Conservation (phyloP, 2,329 filamentous ascomycete species). For the Arachnomyces sp. region DNA sequence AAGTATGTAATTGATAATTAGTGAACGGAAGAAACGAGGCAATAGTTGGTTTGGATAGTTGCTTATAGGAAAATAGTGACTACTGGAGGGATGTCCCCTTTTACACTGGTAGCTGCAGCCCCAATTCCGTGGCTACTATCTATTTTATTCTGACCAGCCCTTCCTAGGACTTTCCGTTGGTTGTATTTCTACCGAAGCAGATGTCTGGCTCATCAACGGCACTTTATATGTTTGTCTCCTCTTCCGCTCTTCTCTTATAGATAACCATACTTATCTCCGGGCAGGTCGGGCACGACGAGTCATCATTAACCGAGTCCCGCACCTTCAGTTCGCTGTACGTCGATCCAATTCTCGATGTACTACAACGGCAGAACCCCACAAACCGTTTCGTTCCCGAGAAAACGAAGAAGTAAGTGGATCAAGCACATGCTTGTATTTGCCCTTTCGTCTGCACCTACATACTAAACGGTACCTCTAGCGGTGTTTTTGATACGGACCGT, state of each 20-base stretch:
- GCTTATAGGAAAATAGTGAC: slow-evolving; percentile 46
- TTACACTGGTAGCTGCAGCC: slow-evolving; percentile 36
- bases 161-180: slow-evolving; percentile 46
- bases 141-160: slow-evolving; percentile 15
- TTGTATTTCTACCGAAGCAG: slow-evolving; percentile 51
- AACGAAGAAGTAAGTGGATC: slow-evolving; percentile 43
- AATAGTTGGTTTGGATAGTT: not conserved
- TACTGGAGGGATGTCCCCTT: slow-evolving; percentile 46
- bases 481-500: slow-evolving; percentile 51
- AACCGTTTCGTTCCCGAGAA: slow-evolving; percentile 40
- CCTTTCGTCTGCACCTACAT: slow-evolving; percentile 1
- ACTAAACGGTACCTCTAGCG: slow-evolving; percentile 25
- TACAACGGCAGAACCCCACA: slow-evolving; percentile 50
- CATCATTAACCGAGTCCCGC: slow-evolving; percentile 44
- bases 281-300: slow-evolving; percentile 50
- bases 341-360: slow-evolving; percentile 50
- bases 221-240: slow-evolving; percentile 43
- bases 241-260: not conserved
- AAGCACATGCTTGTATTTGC: not conserved
- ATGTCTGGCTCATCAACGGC: slow-evolving; percentile 53
- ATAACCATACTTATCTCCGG: slow-evolving; percentile 3
- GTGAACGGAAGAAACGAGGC: not conserved
- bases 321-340: slow-evolving; percentile 55
- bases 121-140: slow-evolving; percentile 24
- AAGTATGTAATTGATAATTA: slow-evolving; percentile 22